These are phyloP conservation scores for Cercospora sesami DNA, from an alignment of 2,329 filamentous ascomycete species.

Conservation along the genomic window DNA sequence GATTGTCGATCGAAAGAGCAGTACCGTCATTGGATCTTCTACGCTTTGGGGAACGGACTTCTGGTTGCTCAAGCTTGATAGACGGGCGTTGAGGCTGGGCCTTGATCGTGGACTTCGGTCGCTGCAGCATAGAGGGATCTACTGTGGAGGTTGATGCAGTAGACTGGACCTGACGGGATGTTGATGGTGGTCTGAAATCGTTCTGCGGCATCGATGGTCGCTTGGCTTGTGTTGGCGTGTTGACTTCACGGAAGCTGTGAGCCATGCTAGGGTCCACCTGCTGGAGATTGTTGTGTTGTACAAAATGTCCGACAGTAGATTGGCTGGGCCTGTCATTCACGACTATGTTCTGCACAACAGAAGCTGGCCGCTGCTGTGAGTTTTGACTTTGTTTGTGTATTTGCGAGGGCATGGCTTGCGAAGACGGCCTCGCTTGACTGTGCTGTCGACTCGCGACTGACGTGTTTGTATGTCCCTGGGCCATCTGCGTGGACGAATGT, in stretches of 20 bases:
- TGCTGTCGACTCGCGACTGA: neutral
- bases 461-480: neutral
- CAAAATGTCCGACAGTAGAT: neutral
- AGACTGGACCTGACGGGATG: neutral
- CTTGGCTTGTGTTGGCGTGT: neutral
- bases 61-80: constrained; percentile 11
- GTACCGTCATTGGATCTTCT: constrained; percentile 36
- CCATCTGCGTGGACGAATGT: neutral
- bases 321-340: neutral
- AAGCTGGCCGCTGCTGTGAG: neutral
- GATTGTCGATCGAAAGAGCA: constrained; percentile 23
- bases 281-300: neutral
- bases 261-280: neutral
- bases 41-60: constrained; percentile 30
- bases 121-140: neutral
- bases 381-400: neutral
- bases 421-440: neutral
- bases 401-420: neutral
- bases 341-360: neutral
- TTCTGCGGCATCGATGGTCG: neutral
- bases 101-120: constrained; percentile 1
- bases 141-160: neutral
- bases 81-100: neutral
- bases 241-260: neutral
- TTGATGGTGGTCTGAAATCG: neutral